Percentiles rank a stretch among this genome's conserved stretches.
Conservation (phyloP, 2,329 filamentous ascomycete genomes). For the Monosporascus sp. region DNA sequence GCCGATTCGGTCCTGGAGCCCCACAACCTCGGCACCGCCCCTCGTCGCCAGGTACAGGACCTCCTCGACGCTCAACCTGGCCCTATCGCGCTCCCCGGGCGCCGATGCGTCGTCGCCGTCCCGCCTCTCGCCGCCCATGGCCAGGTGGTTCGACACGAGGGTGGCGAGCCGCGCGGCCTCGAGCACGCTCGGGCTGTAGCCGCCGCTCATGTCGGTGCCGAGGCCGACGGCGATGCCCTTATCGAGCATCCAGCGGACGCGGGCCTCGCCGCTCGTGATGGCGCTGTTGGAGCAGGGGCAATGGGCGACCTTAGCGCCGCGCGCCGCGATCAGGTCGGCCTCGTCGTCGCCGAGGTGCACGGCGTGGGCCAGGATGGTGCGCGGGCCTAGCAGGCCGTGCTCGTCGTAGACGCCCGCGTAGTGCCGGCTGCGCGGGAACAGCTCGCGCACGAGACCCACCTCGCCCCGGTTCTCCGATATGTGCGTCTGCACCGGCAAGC, state of each 20-base stretch:
- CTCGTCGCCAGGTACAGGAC: conserved; percentile 79
- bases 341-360: conserved; percentile 70
- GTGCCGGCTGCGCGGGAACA: conserved; percentile 59
- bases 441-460: conserved; percentile 59
- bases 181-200: conserved; percentile 75
- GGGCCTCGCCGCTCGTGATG: conserved; percentile 72
- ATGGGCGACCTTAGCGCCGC: conserved; percentile 68
- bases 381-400: conserved; percentile 60
- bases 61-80: conserved; percentile 78
- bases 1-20: conserved; percentile 66
- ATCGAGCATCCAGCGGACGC: conserved; percentile 68
- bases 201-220: conserved; percentile 87
- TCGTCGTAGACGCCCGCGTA: conserved; percentile 80
- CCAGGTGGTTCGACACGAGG: conserved; percentile 69
- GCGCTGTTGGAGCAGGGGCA: conserved; percentile 85
- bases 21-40: conserved; percentile 80
- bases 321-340: conserved; percentile 53
- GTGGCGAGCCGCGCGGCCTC: conserved; percentile 78
- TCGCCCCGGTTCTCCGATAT: conserved; percentile 79
- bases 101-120: conserved; percentile 16
- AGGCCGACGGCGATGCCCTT: conserved; percentile 74
- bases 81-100: conserved; percentile 33
- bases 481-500: conserved; percentile 78
- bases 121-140: conserved; percentile 38
- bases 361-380: conserved; percentile 81